Base-by-base conservation (phyloP, 208 protist species). In the Angomonas ambiguus region DNA sequence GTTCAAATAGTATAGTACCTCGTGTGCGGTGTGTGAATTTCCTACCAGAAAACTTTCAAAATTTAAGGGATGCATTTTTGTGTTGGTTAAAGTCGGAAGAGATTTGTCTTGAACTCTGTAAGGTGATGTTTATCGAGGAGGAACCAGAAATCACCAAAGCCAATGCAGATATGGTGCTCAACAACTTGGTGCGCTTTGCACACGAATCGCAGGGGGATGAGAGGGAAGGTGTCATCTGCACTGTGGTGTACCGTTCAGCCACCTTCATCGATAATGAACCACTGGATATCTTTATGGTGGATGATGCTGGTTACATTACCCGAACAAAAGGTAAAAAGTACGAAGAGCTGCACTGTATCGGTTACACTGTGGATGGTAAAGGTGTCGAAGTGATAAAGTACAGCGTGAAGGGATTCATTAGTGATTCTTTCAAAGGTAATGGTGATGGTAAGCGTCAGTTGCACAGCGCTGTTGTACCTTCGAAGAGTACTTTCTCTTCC, bases 71-170 rank as follows among this genome's bases (percentile, higher is more conserved):
- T 13, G 74, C 70, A 0, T 49, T 85, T 24, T 67, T 51, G 3
- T 62, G 63, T 8, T 72, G 82, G 71, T 64, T 81, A 2, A 49
- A 68, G 18, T 53, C 20, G 4, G 64, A 32, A 5, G 80, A 85
- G 33, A 53, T 86, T 24, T 33, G 69, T 6, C n/a, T 83, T 0
- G 51, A 33, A 6, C 82, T 80, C 38, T 63, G 64, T 4, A 76
- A 80, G 4, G 82, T 91, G 41, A 86, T 77, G 51, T 80, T 90
- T 57, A 79, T 81, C 27, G 78, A 94, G 51, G 88, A 94, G 6
- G 65, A 57, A 0, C 57, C 66, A 1, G 70, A 84, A 2, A 22
- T 73, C 0, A 77, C 67, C 24, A 62, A 76, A 0, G 61, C 53
- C 5, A 77, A 67, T 42, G 22, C 90, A 5, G 62, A 32, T 24